These are phyloP conservation scores for Alternaria triticina DNA, from an alignment of 2,329 filamentous ascomycete species.

Conservation along the genomic window DNA sequence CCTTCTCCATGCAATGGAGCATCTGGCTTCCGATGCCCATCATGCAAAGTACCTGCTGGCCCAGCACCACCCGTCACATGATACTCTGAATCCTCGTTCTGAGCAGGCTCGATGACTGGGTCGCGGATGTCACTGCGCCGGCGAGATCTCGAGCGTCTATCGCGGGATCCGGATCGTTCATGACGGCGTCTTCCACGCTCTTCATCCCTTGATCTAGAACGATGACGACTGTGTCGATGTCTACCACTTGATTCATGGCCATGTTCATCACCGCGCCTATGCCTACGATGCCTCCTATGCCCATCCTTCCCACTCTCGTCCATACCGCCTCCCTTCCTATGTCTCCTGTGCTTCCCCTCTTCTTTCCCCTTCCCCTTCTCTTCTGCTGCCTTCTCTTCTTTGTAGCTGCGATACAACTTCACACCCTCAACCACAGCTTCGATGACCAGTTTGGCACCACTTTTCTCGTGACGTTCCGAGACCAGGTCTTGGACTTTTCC, in stretches of 20 bases:
- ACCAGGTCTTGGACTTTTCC: slow-evolving; percentile 19
- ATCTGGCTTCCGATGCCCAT: not conserved
- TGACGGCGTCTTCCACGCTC: not conserved
- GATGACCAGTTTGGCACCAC: slow-evolving; percentile 19
- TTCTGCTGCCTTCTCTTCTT: slow-evolving; percentile 16
- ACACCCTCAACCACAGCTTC: slow-evolving; percentile 30
- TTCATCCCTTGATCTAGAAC: not conserved
- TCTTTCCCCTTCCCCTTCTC: slow-evolving; percentile 2
- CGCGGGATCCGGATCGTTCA: not conserved
- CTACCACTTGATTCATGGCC: not conserved
- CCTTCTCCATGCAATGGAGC: not conserved
- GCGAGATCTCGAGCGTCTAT: not conserved
- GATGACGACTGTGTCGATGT: not conserved
- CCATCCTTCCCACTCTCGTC: not conserved
- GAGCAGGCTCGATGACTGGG: not conserved
- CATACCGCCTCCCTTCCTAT: not conserved
- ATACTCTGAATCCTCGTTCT: not conserved
- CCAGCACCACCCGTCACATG: slow-evolving; percentile 11
- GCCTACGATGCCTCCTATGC: not conserved
- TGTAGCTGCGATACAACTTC: slow-evolving; percentile 21
- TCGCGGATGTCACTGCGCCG: not conserved
- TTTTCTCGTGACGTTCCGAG: slow-evolving; percentile 10
- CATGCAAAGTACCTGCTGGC: not conserved
- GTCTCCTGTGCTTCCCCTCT: not conserved
- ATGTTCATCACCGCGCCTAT: not conserved